Conservation (phyloP, 1,284 basidiomycete genomes). For the Microbotryum lychnidis-dioicae region DNA sequence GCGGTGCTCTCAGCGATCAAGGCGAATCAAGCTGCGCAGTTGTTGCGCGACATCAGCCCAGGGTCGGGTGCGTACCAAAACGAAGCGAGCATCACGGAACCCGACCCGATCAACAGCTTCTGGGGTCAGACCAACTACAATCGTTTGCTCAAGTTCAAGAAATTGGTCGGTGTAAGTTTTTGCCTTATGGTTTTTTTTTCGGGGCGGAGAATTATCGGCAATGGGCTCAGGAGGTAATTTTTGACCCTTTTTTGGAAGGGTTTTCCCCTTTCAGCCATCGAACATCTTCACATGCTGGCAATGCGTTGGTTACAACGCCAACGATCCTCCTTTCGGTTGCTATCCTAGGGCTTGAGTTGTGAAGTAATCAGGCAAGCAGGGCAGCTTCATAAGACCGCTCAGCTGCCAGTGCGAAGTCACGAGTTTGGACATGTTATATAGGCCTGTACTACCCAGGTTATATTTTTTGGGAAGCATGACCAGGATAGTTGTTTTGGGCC, state of each 20-base stretch:
- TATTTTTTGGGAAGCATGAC: too few relatives aligned
- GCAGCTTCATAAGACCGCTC: too few relatives aligned
- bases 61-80: not conserved
- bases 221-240: too few relatives aligned
- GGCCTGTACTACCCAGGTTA: too few relatives aligned
- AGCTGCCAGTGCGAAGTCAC: too few relatives aligned
- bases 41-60: not conserved
- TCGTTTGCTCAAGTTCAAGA: not conserved
- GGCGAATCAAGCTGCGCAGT: not conserved
- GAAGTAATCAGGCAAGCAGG: too few relatives aligned
- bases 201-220: too few relatives aligned
- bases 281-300: conserved; percentile 2
- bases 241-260: too few relatives aligned
- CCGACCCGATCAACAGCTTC: not conserved
- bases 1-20: not conserved
- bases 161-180: not conserved
- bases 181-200: too few relatives aligned
- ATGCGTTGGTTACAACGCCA: conserved; percentile 3
- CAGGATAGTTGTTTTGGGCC: too few relatives aligned
- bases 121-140: not conserved
- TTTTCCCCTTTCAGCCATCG: not conserved
- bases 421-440: too few relatives aligned
- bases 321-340: not conserved
- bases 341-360: not conserved
- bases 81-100: not conserved